phyloP scores from a whole-genome alignment of 768 basidiomycete genomes.

The Naematelia encephala region DNA sequence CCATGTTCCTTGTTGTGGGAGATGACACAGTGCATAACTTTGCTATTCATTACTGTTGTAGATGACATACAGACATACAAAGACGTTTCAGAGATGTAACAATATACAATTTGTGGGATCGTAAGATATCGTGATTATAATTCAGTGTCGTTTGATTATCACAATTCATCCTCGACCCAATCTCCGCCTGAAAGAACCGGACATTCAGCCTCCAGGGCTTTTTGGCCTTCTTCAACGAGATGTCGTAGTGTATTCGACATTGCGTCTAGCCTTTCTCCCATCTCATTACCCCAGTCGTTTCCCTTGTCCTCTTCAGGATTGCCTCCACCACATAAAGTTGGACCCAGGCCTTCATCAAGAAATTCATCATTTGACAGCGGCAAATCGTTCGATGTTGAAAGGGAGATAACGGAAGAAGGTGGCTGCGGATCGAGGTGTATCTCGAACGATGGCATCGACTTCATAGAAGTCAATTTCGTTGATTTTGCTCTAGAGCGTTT shows the following conservation, averaged over 20 bases:
- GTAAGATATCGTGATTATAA: too few species aligned
- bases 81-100: too few species aligned
- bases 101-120: too few species aligned
- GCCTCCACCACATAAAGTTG: too few species aligned
- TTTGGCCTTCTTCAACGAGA: not conserved
- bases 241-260: not conserved
- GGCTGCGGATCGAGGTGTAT: not conserved
- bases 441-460: not conserved
- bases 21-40: too few species aligned
- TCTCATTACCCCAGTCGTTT: not conserved
- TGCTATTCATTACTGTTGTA: too few species aligned
- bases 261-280: not conserved
- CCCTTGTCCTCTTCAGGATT: not conserved
- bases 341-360: not conserved
- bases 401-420: not conserved
- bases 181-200: not conserved
- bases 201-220: not conserved
- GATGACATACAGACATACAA: not conserved
- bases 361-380: not conserved
- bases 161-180: not conserved
- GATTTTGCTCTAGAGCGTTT: not conserved
- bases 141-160: too few species aligned
- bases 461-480: not conserved
- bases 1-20: too few species aligned
- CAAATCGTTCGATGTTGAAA: not conserved